phyloP scores from a whole-genome alignment of 2,329 filamentous ascomycete species.

The Didymella exigua region DNA sequence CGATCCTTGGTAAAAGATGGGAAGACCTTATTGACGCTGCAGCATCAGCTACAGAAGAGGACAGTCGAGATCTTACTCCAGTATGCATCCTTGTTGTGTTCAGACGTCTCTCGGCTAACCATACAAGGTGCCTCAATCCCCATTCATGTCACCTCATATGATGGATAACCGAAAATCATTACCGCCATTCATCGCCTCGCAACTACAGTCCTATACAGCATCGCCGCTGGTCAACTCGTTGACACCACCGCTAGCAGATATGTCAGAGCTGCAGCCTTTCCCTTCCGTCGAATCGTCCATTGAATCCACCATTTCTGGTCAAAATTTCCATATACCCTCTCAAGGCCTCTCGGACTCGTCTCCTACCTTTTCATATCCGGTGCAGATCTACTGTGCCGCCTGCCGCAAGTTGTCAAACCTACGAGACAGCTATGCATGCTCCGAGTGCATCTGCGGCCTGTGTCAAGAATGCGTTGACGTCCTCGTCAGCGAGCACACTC shows the following conservation, averaged over 20 bases:
- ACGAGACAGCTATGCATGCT: slow-evolving; percentile 88
- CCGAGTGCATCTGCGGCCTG: slow-evolving; percentile 92
- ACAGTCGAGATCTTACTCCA: slow-evolving; percentile 84
- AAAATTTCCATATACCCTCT: slow-evolving; percentile 64
- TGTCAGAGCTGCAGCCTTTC: slow-evolving; percentile 69
- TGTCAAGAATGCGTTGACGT: slow-evolving; percentile 87
- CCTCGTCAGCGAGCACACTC: slow-evolving; percentile 72
- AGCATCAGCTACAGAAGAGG: slow-evolving; percentile 89
- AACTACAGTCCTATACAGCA: slow-evolving; percentile 75
- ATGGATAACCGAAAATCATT: slow-evolving; percentile 62
- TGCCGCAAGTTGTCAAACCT: slow-evolving; percentile 79
- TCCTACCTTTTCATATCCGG: slow-evolving; percentile 57
- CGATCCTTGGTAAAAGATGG: slow-evolving; percentile 84
- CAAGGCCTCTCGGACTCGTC: slow-evolving; percentile 63
- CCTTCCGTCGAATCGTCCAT: slow-evolving; percentile 85
- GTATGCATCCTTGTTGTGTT: slow-evolving; percentile 59
- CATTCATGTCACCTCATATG: slow-evolving; percentile 59
- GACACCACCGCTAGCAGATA: slow-evolving; percentile 71
- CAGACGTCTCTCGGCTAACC: slow-evolving; percentile 26
- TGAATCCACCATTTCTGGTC: slow-evolving; percentile 73
- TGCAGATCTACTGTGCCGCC: slow-evolving; percentile 91
- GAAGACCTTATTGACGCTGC: slow-evolving; percentile 95
- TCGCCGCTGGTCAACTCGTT: slow-evolving; percentile 89
- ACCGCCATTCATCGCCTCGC: slow-evolving; percentile 59
- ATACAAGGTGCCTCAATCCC: slow-evolving; percentile 54